Conservation (phyloP, 148 eudicot genomes). For the Rhododendron vialii region DNA sequence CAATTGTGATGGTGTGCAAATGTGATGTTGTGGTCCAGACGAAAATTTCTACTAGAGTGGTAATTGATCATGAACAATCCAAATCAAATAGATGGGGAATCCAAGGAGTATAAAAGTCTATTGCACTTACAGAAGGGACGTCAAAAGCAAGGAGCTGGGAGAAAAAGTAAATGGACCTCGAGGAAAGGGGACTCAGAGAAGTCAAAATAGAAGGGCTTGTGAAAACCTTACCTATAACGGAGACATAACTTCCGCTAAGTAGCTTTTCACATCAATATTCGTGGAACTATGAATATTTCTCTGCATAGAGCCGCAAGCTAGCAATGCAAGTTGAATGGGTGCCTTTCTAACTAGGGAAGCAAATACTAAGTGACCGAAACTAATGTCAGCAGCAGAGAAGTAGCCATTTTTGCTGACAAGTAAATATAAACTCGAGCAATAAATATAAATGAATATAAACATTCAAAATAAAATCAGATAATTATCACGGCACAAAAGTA, state of each 20-base stretch:
- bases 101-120: background rate
- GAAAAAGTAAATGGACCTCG: background rate
- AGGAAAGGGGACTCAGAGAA: background rate
- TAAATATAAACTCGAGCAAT: background rate
- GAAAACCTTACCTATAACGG: background rate
- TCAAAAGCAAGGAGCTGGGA: background rate
- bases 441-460: background rate
- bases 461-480: background rate
- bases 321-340: background rate
- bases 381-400: background rate
- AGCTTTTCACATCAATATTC: background rate
- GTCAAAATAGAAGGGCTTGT: background rate
- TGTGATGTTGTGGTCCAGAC: background rate
- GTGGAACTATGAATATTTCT: too few relatives aligned
- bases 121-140: background rate
- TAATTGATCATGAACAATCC: background rate
- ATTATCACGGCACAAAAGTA: background rate
- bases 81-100: background rate
- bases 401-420: background rate
- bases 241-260: background rate
- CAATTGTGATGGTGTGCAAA: background rate
- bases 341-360: background rate
- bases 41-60: background rate
- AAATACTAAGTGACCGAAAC: background rate
- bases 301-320: background rate